Conservation (phyloP, 2,329 filamentous ascomycete species). For the Pyrenochaeta sp. region DNA sequence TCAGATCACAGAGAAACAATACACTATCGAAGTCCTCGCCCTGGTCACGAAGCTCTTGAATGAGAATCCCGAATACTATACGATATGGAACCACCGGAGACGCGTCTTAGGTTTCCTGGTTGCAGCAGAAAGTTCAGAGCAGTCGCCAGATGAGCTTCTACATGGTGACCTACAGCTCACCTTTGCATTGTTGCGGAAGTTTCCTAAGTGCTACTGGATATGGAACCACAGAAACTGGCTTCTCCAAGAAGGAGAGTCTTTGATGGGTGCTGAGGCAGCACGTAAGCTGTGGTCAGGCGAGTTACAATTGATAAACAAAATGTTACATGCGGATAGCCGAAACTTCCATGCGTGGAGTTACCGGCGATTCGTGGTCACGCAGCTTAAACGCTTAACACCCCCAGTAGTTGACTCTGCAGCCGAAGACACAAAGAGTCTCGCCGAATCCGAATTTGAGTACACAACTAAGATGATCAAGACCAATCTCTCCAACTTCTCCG, state of each 20-base stretch:
- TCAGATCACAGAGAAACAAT: constrained; percentile 57
- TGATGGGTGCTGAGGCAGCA: constrained; percentile 66
- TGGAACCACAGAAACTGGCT: constrained; percentile 96
- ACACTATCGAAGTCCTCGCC: constrained; percentile 66
- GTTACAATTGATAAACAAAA: constrained; percentile 82
- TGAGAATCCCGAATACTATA: constrained; percentile 88
- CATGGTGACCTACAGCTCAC: constrained; percentile 81
- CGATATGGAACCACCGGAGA: constrained; percentile 88
- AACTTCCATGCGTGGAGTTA: constrained; percentile 99
- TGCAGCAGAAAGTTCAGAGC: constrained; percentile 33
- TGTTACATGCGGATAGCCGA: constrained; percentile 83
- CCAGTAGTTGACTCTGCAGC: constrained; percentile 1
- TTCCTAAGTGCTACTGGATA: constrained; percentile 99
- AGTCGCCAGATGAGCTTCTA: constrained; percentile 63
- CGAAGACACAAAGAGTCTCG: constrained; percentile 63
- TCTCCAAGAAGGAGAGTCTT: constrained; percentile 72
- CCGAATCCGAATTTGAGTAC: constrained; percentile 84
- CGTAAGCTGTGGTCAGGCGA: constrained; percentile 83
- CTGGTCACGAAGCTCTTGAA: constrained; percentile 76
- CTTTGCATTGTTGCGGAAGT: constrained; percentile 82
- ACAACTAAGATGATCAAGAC: constrained; percentile 85
- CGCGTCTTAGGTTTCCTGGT: constrained; percentile 72
- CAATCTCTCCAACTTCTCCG: constrained; percentile 96
- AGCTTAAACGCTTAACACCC: constrained; percentile 69
- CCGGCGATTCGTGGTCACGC: constrained; percentile 77